Base-by-base conservation (phyloP, 371 early-diverging fungal genomes). In the Basidiobolus meristosporus region DNA sequence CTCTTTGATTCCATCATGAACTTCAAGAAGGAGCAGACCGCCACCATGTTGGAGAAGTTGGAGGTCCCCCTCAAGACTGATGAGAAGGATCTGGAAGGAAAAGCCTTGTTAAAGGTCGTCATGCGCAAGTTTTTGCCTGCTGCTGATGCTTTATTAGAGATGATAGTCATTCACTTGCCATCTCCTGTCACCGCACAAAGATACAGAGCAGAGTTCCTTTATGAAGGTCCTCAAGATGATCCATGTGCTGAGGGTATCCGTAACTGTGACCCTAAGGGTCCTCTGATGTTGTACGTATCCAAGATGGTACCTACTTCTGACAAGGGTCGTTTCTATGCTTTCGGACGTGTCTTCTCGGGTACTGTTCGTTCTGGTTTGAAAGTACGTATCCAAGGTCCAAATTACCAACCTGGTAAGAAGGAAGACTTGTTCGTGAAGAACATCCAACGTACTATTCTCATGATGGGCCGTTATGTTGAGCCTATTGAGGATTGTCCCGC, bases 341-440 rank as follows among this genome's bases (percentile, higher is more conserved):
- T 99, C 70, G 99, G 98, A 61, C 90, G 99, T 83, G 98, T 99
- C 60, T 98, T 98, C 82, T 90, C 98, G 48, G 99, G 99, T 57
- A 92, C 91, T 51, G 85, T 97, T 62, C 77, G 80, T 47, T 87
- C 93, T 46, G 98, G 98, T 70, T 76, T 84, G 59, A 98, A 98
- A 80, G 95, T 99, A 70, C 86, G 97, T 66, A 98, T 99, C 60
- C 99, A 98, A 69, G 98, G 98, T 47, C 99, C 98, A 43, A 90
- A 95, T 80, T 98, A 90, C 71, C 55, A 59, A 22, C 89, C 87
- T 38, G 97, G 96, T 41, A 63, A 69, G 70, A 93, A 96, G 77
- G 79, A 80, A 35, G 96, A 98, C 56, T 62, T 97, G 50, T 82
- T 85, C 63, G 52, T 93, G 61, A 98, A 97, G 82, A 76, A 72